These are phyloP conservation scores for Hypericum androsaemum DNA, from an alignment of 345 rosid species.

Conservation along the genomic window DNA sequence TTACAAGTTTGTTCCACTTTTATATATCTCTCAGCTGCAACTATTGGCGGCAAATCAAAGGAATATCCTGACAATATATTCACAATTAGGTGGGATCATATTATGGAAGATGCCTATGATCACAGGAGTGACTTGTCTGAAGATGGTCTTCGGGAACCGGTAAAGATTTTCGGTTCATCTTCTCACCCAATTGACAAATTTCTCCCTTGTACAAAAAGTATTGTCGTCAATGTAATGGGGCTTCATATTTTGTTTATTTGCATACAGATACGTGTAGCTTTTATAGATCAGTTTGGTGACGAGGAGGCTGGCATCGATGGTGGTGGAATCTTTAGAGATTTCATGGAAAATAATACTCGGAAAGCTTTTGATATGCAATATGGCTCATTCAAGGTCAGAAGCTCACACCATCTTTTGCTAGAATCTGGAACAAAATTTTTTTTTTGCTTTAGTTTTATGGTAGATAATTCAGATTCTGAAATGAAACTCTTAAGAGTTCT, in stretches of 20 bases:
- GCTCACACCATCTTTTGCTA: constrained; percentile 8
- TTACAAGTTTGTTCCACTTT: neutral
- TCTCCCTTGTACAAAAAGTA: constrained; percentile 7
- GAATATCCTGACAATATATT: constrained; percentile 66
- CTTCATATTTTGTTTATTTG: constrained; percentile 11
- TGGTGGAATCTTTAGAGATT: constrained; percentile 99
- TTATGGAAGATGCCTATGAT: constrained; percentile 91
- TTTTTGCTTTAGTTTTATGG: too few relatives aligned
- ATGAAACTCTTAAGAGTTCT: too few relatives aligned
- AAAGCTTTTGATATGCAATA: constrained; percentile 97
- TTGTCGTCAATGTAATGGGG: constrained; percentile 8
- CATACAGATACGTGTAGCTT: constrained; percentile 84
- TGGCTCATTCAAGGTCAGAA: constrained; percentile 88
- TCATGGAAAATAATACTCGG: constrained; percentile 93
- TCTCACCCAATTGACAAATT: constrained; percentile 7
- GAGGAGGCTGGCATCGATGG: constrained; percentile 99
- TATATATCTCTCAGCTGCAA: constrained; percentile 49
- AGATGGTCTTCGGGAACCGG: constrained; percentile 91
- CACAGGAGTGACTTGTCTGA: constrained; percentile 93
- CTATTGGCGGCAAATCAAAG: constrained; percentile 59
- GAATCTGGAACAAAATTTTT: neutral
- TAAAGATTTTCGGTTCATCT: constrained; percentile 20
- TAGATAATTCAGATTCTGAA: too few relatives aligned
- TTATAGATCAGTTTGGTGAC: constrained; percentile 92
- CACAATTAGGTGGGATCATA: constrained; percentile 88